Conservation (phyloP, 805 yeast species). For the Metschnikowia henanensis region DNA sequence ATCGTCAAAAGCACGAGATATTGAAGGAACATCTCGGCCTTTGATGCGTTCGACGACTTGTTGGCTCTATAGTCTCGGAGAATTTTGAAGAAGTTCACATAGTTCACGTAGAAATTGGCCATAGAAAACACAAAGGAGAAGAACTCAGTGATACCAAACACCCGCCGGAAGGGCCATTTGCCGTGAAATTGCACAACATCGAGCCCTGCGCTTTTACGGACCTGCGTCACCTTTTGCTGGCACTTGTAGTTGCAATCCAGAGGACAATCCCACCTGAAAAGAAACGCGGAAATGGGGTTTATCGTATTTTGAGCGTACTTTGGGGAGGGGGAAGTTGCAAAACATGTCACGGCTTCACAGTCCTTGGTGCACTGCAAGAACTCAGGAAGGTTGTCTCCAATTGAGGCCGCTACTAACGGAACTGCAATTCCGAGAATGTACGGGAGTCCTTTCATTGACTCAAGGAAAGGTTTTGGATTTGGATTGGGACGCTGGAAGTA, state of each 20-base stretch:
- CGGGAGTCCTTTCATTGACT: neutral
- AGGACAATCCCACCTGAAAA: slow-evolving; percentile 35
- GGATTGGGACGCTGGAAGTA: too few species aligned
- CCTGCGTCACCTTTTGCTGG: slow-evolving; percentile 32
- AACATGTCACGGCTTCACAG: slow-evolving; percentile 25
- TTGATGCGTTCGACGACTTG: slow-evolving; percentile 15
- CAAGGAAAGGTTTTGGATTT: neutral
- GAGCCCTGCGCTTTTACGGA: slow-evolving; percentile 19
- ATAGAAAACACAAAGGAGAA: slow-evolving; percentile 35
- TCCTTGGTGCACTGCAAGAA: slow-evolving; percentile 25
- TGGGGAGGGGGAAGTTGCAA: slow-evolving; percentile 12
- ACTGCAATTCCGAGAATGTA: neutral
- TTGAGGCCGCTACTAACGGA: slow-evolving; percentile 18
- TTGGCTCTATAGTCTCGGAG: slow-evolving; percentile 25
- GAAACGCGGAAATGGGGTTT: slow-evolving; percentile 19
- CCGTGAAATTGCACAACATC: slow-evolving; percentile 43
- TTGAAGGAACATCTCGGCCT: slow-evolving; percentile 29
- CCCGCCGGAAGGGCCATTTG: slow-evolving; percentile 43
- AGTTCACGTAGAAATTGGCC: slow-evolving; percentile 37
- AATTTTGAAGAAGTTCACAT: slow-evolving; percentile 28
- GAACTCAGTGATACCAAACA: slow-evolving; percentile 38
- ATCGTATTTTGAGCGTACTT: slow-evolving; percentile 15
- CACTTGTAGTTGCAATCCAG: slow-evolving; percentile 42
- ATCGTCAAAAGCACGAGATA: slow-evolving; percentile 28
- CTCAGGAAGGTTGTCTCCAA: slow-evolving; percentile 35